phyloP scores from a whole-genome alignment of 768 basidiomycete species.

The Suillus subaureus region DNA sequence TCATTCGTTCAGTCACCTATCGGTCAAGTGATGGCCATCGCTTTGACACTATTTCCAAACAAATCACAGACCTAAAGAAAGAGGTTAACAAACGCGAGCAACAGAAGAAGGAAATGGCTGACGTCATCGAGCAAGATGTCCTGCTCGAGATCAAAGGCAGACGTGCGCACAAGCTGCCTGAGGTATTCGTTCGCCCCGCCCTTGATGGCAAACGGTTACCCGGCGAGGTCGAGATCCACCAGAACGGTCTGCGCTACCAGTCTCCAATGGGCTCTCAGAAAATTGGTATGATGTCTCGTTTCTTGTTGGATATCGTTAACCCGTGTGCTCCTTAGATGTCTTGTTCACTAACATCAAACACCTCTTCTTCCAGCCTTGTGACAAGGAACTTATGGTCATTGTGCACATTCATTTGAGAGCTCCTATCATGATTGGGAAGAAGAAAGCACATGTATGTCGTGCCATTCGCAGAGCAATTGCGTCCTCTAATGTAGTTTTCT shows the following conservation, averaged over 20 bases:
- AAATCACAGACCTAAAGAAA: constrained; percentile 95
- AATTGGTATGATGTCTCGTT: constrained; percentile 62
- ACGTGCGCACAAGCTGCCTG: constrained; percentile 82
- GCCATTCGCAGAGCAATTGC: background rate
- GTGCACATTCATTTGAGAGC: constrained; percentile 92
- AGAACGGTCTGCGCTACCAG: constrained; percentile 93
- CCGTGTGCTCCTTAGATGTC: constrained; percentile 57
- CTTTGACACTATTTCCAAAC: constrained; percentile 85
- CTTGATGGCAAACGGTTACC: constrained; percentile 93
- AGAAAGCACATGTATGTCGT: constrained; percentile 84
- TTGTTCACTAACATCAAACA: constrained; percentile 98
- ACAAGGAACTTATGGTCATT: constrained; percentile 92
- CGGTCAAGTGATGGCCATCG: constrained; percentile 88
- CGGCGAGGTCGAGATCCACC: constrained; percentile 98
- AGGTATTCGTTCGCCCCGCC: constrained; percentile 92
- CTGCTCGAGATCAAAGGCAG: constrained; percentile 88
- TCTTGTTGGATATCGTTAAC: constrained; percentile 10
- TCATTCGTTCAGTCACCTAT: constrained; percentile 93
- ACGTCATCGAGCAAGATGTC: constrained; percentile 93
- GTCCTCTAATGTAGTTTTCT: constrained; percentile 10
- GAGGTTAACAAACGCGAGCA: constrained; percentile 96
- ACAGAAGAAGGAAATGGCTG: constrained; percentile 97
- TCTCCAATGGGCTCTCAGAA: constrained; percentile 86
- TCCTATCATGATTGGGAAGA: constrained; percentile 99
- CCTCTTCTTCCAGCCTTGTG: constrained; percentile 98